Conservation (phyloP, 1,139 yeast species). For the Geotrichum phurueaensis region DNA sequence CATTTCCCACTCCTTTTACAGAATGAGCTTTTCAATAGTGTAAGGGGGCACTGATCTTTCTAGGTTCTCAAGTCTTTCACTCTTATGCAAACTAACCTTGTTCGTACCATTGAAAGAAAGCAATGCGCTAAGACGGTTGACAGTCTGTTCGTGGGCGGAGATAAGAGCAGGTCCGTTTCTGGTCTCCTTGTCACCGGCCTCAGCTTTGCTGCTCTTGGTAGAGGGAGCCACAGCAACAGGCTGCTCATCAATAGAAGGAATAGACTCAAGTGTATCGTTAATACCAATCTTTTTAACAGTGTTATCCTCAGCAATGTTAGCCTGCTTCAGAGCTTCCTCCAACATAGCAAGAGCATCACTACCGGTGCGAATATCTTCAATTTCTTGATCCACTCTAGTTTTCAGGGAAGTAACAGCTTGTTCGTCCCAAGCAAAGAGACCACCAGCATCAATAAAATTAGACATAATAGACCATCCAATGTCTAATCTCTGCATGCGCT, state of each 20-base stretch:
- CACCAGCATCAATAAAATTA: constrained; percentile 65
- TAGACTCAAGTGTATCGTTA: constrained; percentile 8
- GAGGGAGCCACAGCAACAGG: constrained; percentile 4
- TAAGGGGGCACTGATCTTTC: constrained; percentile 27
- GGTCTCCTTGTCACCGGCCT: constrained; percentile 24
- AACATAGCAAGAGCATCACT: constrained; percentile 52
- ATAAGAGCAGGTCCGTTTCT: constrained; percentile 13
- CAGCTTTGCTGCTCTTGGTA: constrained; percentile 21
- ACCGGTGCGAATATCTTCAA: constrained; percentile 46
- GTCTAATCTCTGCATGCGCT: constrained; percentile 40
- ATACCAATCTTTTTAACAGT: constrained; percentile 16
- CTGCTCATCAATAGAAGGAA: constrained; percentile 11
- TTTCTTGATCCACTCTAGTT: constrained; percentile 43
- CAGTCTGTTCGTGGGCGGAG: constrained; percentile 24
- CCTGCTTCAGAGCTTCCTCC: constrained; percentile 43
- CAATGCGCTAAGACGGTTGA: constrained; percentile 21
- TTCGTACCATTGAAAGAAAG: constrained; percentile 11
- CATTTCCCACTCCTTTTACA: constrained; percentile 17
- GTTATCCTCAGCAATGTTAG: constrained; percentile 27
- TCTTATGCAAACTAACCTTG: constrained; percentile 26
- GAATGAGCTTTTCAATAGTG: constrained; percentile 28
- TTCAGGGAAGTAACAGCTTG: constrained; percentile 44
- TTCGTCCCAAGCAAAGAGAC: constrained; percentile 57
- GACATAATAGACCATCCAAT: constrained; percentile 58
- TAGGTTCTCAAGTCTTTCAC: constrained; percentile 32